Base-by-base conservation (phyloP, 352 stramenopile genomes). In the Saprolegnia diclina region DNA sequence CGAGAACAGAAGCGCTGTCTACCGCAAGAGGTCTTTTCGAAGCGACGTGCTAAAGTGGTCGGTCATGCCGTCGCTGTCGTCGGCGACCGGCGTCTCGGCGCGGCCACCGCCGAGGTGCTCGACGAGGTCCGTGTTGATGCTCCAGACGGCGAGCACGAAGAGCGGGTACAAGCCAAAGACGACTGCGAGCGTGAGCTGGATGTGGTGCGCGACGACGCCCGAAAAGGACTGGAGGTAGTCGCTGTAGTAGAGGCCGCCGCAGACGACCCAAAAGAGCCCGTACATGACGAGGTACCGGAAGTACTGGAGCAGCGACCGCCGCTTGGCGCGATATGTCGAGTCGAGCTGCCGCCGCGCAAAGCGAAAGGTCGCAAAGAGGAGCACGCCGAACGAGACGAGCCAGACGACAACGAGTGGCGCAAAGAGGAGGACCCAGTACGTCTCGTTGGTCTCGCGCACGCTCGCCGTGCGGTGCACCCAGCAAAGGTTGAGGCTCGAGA, bases 281-380 rank as follows among this genome's bases (percentile, higher is more conserved):
- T 83, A 94, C 48, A 92, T 79, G 42, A 94, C 69, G 45, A 91
- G 56, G 57, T 94, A 94, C 21, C 86, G 86, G 55, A 92, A 94
- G 65, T 94, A 94, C 73, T 94, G 86, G 10, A 94, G 76, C 48
- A 94, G 56, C 38, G 88, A 90, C 21, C 86, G 81, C 44, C 86
- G 80, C 62, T 94, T 94, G 65, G 86, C 76, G 7, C 86, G 81
- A 65, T 94, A 94, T 18, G 86, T 94, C 61, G 91, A 83, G 61
- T 94, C 86, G 56, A 94, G 55, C 67, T 92, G 86, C 13, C 86
- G 83, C n/a, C 85, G 73, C 26, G 87, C 86, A 55, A 94, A 94
- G 45, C 86, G 86, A 65, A 94, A 91, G 64, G 81, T 94, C 22
- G 86, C 86, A 52, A 94, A 92, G 4, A 94, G 72, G 40, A 92